Evolutionary conservation across 352 stramenopile species (phyloP), one percentile per base, ranked within the genome.

Genomic region (Globisporangium sylvaticum): DNA sequence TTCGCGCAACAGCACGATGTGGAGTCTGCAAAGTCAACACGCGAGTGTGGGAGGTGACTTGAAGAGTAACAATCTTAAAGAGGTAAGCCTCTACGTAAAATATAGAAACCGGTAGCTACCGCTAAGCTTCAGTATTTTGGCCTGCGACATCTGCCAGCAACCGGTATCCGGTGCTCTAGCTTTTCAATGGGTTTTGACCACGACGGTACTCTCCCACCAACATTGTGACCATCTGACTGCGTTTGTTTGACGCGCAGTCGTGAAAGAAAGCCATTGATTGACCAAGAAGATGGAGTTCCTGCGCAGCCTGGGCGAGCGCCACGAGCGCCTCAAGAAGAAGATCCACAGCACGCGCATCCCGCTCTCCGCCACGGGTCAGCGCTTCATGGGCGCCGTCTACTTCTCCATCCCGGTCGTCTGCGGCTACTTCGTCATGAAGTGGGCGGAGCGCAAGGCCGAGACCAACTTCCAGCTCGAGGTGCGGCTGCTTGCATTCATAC

Each of bases 341-440:
- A 98, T 98, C 69, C 93, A 98, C 77, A 79, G 69, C 68, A 96
- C 89, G 64, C 87, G 90, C 54, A 91, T 98, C 57, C 93, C 93
- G 46, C 83, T 98, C 27, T 96, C 89, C 32, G 89, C 86, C 57
- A 90, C 83, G 57, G 91, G 90, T 3, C 90, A 95, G 74, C 79
- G 80, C 22, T 60, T 81, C 48, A 98, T 98, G 91, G 87, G 74
- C 1, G 29, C 94, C 55, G 86, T 98, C 22, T 98, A 98, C 76
- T 98, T 98, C 68, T 83, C 79, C 37, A 81, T 91, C 46, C 93
- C 93, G 0, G 76, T 98, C 48, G 71, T 97, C 9, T 80, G 79
- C 44, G 93, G 93, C 52, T 97, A 97, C 71, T 97, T 84, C 68
- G 74, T 98, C 64, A 98, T 98, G 93, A 91, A 98, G 70, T 97